phyloP scores from a whole-genome alignment of 257 asterid species.

The Petunia secreta region DNA sequence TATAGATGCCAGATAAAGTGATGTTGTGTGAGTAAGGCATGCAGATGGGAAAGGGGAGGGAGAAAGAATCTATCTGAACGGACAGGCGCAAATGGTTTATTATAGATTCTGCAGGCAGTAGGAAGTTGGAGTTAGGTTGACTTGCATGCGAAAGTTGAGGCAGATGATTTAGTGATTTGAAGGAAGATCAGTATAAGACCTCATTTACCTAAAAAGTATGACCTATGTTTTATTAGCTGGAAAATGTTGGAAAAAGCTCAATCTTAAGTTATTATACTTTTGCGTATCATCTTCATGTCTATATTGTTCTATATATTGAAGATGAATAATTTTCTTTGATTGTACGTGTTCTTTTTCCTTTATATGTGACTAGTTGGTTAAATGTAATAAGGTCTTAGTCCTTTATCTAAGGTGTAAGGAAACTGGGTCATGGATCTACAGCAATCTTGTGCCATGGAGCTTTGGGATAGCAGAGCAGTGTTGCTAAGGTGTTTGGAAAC shows the following conservation, averaged over 20 bases:
- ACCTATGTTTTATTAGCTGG: background rate
- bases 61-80: too few relatives aligned
- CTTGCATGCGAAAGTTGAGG: background rate
- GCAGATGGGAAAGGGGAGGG: too few relatives aligned
- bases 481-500: background rate
- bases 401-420: background rate
- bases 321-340: background rate
- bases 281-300: background rate
- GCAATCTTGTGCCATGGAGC: background rate
- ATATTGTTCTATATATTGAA: background rate
- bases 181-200: background rate
- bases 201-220: background rate
- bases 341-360: background rate
- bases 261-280: background rate
- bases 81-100: too few relatives aligned
- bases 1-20: background rate
- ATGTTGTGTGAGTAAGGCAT: too few relatives aligned
- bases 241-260: slow-evolving; percentile 11
- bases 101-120: too few relatives aligned
- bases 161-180: background rate
- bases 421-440: background rate
- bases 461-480: too few relatives aligned
- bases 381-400: background rate
- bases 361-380: background rate
- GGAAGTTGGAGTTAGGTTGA: background rate